Evolutionary conservation across 352 stramenopile genomes (phyloP).

Genomic region (Phytopythium litorale): DNA sequence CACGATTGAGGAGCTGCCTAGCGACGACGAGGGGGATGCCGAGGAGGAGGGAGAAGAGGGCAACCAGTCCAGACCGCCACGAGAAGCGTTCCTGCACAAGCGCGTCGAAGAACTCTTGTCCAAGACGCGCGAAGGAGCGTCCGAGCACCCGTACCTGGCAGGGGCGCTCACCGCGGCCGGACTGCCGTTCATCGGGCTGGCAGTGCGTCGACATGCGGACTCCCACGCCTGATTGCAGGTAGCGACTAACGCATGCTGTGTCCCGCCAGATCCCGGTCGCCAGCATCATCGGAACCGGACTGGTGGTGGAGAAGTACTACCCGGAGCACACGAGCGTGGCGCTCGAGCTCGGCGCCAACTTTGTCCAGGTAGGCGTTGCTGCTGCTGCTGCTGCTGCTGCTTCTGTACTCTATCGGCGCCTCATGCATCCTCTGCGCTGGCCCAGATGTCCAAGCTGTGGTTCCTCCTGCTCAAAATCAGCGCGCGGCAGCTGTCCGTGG

Average conservation of each 20-base stretch:
- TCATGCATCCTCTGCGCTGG: constrained; percentile 6
- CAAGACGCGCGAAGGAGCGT: constrained; percentile 32
- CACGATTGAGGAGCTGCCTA: constrained; percentile 63
- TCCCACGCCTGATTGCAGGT: background rate
- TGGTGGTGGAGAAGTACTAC: constrained; percentile 80
- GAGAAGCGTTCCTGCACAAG: constrained; percentile 39
- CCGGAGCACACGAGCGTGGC: constrained; percentile 66
- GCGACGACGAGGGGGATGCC: constrained; percentile 24
- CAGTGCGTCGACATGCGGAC: constrained; percentile 27
- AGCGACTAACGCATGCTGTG: background rate
- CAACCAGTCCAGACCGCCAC: constrained; percentile 18
- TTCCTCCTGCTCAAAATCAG: constrained; percentile 75
- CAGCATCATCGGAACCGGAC: constrained; percentile 59
- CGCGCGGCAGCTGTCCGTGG: constrained; percentile 56
- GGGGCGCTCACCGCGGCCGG: constrained; percentile 51
- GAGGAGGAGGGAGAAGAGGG: constrained; percentile 4
- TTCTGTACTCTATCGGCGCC: background rate
- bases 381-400: background rate
- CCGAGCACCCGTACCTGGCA: constrained; percentile 56
- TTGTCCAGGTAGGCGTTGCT: constrained; percentile 44
- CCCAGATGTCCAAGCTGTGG: constrained; percentile 77
- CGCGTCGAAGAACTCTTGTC: constrained; percentile 44
- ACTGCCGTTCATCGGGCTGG: constrained; percentile 78
- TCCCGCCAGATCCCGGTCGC: constrained; percentile 56
- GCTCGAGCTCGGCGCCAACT: constrained; percentile 65